These are phyloP conservation scores for Phytophthora niederhauseri DNA, from an alignment of 352 stramenopile species.

Conservation along the genomic window DNA sequence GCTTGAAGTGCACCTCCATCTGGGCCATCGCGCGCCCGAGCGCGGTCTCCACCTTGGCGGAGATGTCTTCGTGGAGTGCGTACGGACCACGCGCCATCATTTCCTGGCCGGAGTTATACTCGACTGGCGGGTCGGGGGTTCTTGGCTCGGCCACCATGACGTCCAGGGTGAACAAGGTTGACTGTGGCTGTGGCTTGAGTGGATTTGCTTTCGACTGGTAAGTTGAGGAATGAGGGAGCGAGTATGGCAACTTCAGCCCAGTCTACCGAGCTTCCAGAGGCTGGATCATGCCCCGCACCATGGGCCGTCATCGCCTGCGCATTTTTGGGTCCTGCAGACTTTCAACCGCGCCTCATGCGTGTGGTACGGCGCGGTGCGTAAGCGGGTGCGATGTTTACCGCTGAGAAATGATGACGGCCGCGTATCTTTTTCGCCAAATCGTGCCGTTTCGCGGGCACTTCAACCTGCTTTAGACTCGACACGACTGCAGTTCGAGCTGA, in stretches of 20 bases:
- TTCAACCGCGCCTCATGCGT: neutral
- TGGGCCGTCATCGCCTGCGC: constrained; percentile 10
- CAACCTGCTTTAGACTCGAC: neutral
- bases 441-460: neutral
- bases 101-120: constrained; percentile 34
- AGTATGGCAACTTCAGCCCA: neutral
- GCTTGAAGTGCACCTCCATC: constrained; percentile 59
- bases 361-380: constrained; percentile 14
- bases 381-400: constrained; percentile 8
- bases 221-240: constrained; percentile 7
- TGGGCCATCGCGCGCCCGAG: constrained; percentile 55
- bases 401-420: constrained; percentile 7
- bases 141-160: constrained; percentile 8
- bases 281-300: constrained; percentile 8
- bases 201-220: constrained; percentile 7
- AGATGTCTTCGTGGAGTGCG: constrained; percentile 47
- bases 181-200: constrained; percentile 1
- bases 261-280: neutral
- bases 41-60: constrained; percentile 46
- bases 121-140: constrained; percentile 18
- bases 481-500: too few species aligned
- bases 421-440: constrained; percentile 5
- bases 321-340: constrained; percentile 12
- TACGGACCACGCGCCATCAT: constrained; percentile 46
- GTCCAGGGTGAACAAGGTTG: constrained; percentile 1